Base-by-base conservation (phyloP, 225 moss, liverwort and hornwort species). In the Polytrichum formosum region DNA sequence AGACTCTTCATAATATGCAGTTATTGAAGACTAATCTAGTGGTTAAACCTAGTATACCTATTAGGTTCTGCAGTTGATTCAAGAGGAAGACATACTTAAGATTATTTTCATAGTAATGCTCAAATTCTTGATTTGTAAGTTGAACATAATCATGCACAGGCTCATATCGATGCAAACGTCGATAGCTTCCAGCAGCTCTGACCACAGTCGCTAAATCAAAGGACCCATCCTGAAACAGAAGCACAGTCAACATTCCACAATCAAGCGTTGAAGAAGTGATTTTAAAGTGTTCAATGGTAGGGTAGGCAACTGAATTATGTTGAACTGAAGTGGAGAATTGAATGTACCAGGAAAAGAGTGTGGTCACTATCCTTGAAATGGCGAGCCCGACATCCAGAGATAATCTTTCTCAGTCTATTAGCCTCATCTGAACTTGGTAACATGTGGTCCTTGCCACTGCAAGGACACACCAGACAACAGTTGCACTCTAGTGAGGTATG, bases 381-480 rank as follows among this genome's bases (percentile, higher is more conserved):
- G 63, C 96, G 91, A 68, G 37, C 68, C 27, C 90, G 90, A 65
- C 91, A 89, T 61, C 84, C 81, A 37, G 75, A 73, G 73, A 96
- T 67, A 25, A 79, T 78, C 56, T 83, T 86, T 37, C 77, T 80
- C 55, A 96, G 74, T 74, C 90, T 89, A 65, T 77, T 85, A 54
- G 85, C 87, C 77, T 92, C 96, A 56, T 78, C 75, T 70, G 90
- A 70, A 71, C 91, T 92, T 69, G 92, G 93, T 28, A 90, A 75
- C 27, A 96, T 22, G 70, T 58, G 80, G 74, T 96, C 90, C 53
- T 80, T 83, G 7, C 68, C 80, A 71, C 96, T 93, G 85, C 56
- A 56, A 55, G 13, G 46, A 46, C 37, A 46, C 3, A 46, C 46
- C 46, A 61, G 29, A 10, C 31, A 61, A 58, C 6, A 23, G 23